phyloP scores from a whole-genome alignment of 331 rosid species.

The Phaseolus coccineus region DNA sequence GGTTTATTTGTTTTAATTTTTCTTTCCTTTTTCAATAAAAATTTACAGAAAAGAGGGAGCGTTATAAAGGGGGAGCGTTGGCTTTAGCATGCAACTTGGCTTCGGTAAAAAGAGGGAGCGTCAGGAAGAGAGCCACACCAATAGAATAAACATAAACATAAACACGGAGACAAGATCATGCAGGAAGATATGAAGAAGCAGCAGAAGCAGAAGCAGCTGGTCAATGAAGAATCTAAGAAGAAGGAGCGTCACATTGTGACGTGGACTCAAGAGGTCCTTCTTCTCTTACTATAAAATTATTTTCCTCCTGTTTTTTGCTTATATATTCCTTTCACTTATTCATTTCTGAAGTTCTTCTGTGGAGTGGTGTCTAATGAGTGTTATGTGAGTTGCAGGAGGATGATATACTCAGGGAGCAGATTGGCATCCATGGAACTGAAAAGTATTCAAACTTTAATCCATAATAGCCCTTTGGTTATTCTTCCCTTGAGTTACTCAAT shows the following conservation, averaged over 20 bases:
- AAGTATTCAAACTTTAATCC: conserved; percentile 57
- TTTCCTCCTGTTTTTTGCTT: background rate
- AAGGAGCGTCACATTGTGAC: conserved; percentile 99
- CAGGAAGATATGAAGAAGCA: conserved; percentile 68
- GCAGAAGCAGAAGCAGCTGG: conserved; percentile 52
- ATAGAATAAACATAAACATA: conserved; percentile 53
- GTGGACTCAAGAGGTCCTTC: conserved; percentile 90
- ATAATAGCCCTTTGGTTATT: conserved; percentile 21
- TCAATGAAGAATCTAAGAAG: conserved; percentile 84
- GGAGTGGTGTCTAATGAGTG: conserved; percentile 39
- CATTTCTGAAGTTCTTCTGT: conserved; percentile 33
- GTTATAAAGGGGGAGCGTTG: conserved; percentile 60
- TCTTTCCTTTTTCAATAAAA: conserved; percentile 1
- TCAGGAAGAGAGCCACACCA: conserved; percentile 57
- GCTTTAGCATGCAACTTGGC: conserved; percentile 78
- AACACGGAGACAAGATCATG: conserved; percentile 44
- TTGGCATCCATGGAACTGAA: conserved; percentile 85
- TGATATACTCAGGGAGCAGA: conserved; percentile 88
- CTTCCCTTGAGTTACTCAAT: conserved; percentile 28
- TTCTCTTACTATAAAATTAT: conserved; percentile 16
- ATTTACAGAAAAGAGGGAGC: conserved; percentile 42
- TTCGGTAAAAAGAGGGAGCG: conserved; percentile 76
- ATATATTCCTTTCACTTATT: conserved; percentile 19
- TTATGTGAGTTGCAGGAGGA: conserved; percentile 84
- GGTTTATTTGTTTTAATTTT: conserved; percentile 30